Conservation (phyloP, 768 basidiomycete genomes). For the Tylopilus vinaceipallidus region DNA sequence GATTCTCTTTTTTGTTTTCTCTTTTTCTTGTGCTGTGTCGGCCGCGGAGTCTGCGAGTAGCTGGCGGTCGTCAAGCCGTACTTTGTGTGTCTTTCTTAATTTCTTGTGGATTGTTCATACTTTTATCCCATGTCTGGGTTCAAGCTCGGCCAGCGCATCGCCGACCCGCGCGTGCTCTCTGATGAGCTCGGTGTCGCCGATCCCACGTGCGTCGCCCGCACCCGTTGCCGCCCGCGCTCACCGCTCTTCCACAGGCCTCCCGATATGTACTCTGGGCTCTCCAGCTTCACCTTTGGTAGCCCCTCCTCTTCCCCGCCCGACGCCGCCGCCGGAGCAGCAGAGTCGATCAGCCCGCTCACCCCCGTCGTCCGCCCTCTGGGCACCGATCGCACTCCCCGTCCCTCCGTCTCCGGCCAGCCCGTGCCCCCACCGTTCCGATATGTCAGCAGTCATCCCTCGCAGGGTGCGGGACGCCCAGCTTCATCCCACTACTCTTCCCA, state of each 20-base stretch:
- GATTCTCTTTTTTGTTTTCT: background rate
- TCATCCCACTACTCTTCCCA: slow-evolving; percentile 15
- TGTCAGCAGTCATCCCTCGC: slow-evolving; percentile 36
- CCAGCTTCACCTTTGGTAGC: slow-evolving; percentile 43
- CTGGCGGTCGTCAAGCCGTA: no score
- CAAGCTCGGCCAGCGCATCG: slow-evolving; percentile 26
- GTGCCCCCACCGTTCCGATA: background rate
- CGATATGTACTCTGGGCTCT: slow-evolving; percentile 39
- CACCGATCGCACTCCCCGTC: slow-evolving; percentile 44
- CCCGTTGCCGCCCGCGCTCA: background rate
- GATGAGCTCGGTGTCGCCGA: slow-evolving; percentile 22
- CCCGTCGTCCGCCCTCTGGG: slow-evolving; percentile 24
- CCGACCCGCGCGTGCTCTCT: slow-evolving; percentile 29
- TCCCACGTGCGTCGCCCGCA: slow-evolving; percentile 3
- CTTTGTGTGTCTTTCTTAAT: background rate
- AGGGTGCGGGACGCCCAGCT: slow-evolving; percentile 27
- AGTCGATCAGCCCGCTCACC: slow-evolving; percentile 39
- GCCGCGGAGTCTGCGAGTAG: background rate
- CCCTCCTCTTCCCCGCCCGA: slow-evolving; percentile 16
- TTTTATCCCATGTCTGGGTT: slow-evolving; percentile 18
- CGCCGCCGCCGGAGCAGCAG: slow-evolving; percentile 18
- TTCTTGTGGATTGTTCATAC: slow-evolving; percentile 22
- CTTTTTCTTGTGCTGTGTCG: slow-evolving; percentile 4
- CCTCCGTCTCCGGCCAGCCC: slow-evolving; percentile 35
- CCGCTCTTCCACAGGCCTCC: background rate